A percentile compares a stretch with the other conserved stretches of the same genome.
phyloP scores from a whole-genome alignment of 257 asterid species.

The Penstemon newberryi region DNA sequence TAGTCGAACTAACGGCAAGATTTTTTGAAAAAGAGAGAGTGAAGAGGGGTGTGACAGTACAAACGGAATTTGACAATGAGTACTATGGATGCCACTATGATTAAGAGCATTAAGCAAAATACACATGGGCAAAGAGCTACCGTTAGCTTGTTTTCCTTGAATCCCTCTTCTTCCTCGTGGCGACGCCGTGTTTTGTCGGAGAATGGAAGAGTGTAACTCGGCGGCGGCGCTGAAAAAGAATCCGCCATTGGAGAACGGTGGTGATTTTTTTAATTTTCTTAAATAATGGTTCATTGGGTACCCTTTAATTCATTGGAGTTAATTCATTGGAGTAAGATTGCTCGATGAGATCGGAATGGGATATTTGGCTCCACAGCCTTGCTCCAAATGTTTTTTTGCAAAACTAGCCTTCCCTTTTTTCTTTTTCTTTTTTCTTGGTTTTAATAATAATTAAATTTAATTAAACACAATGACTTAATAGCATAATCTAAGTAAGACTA shows the following conservation, averaged over 20 bases:
- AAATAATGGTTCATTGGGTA: slow-evolving; percentile 38
- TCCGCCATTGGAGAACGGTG: slow-evolving; percentile 36
- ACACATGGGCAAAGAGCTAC: slow-evolving; percentile 85
- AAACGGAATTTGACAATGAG: slow-evolving; percentile 69
- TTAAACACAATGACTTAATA: too few species aligned
- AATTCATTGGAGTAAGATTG: too few species aligned
- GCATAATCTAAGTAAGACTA: too few species aligned
- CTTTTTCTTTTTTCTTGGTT: too few species aligned
- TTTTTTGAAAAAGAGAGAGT: slow-evolving; percentile 58
- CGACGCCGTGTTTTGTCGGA: slow-evolving; percentile 33
- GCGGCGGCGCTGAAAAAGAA: slow-evolving; percentile 37
- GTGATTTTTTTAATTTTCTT: slow-evolving; percentile 29
- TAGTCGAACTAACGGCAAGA: slow-evolving; percentile 41
- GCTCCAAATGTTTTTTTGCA: too few species aligned
- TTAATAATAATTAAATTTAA: too few species aligned
- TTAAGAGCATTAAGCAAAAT: slow-evolving; percentile 55
- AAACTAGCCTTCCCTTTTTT: too few species aligned
- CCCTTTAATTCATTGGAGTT: too few species aligned
- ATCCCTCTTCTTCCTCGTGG: slow-evolving; percentile 40
- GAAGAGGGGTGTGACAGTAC: slow-evolving; percentile 83
- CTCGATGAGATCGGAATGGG: too few species aligned
- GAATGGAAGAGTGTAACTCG: slow-evolving; percentile 28
- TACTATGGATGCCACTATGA: slow-evolving; percentile 45
- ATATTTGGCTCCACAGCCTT: too few species aligned
- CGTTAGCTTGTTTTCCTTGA: slow-evolving; percentile 53